Percentiles rank a stretch among this genome's conserved stretches.
Conservation (phyloP, 352 stramenopile species). For the Phytopythium sindhum region DNA sequence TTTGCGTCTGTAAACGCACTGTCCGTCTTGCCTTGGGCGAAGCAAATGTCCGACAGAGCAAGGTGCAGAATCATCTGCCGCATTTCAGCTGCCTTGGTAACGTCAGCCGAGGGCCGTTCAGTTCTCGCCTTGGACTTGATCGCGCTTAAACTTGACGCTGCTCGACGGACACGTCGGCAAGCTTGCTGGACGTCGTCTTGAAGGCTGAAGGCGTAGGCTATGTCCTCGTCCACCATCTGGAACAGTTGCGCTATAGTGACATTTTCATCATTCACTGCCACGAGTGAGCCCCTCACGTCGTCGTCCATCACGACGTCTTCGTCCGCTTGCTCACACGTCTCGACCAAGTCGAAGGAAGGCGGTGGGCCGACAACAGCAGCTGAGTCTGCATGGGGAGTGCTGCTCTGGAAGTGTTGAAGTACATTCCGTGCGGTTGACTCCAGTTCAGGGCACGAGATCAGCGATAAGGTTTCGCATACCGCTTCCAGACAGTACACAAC, state of each 20-base stretch:
- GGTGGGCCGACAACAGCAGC: slow-evolving; percentile 13
- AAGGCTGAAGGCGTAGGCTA: slow-evolving; percentile 12
- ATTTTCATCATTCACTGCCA: not conserved
- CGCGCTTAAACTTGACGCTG: slow-evolving; percentile 3
- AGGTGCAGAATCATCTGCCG: slow-evolving; percentile 48
- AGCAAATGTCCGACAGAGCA: slow-evolving; percentile 53
- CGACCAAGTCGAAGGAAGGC: slow-evolving; percentile 22
- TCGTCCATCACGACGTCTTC: not conserved
- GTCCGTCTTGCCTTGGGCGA: slow-evolving; percentile 36
- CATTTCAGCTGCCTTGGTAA: slow-evolving; percentile 40
- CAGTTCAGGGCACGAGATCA: slow-evolving; percentile 46
- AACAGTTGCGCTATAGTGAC: slow-evolving; percentile 8
- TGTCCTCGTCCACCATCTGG: slow-evolving; percentile 32
- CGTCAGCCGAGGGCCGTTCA: not conserved
- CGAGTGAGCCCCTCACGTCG: not conserved
- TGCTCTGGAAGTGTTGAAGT: slow-evolving; percentile 24
- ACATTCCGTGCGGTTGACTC: slow-evolving; percentile 36
- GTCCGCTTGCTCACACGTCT: slow-evolving; percentile 8
- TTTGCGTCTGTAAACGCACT: slow-evolving; percentile 56
- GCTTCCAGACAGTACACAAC: slow-evolving; percentile 42
- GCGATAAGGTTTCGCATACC: slow-evolving; percentile 45
- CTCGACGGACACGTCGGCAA: slow-evolving; percentile 24
- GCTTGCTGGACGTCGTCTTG: slow-evolving; percentile 12
- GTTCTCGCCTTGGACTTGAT: slow-evolving; percentile 9
- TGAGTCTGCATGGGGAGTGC: not conserved